Evolutionary conservation across 2,329 filamentous ascomycete species (phyloP), one percentile per base, ranked within the genome.

Genomic region (Aspergillus pseudoterreus): DNA sequence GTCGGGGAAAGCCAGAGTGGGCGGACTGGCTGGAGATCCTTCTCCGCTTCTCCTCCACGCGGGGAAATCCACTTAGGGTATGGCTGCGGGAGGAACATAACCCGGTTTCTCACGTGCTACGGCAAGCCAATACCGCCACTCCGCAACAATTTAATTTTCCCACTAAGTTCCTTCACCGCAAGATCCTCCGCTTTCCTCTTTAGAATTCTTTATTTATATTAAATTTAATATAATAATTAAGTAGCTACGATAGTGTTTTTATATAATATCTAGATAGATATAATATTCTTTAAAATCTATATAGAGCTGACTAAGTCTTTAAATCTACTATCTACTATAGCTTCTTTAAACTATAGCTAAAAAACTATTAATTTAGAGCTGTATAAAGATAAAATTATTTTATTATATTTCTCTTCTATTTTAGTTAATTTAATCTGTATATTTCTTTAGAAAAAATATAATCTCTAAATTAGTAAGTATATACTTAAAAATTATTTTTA

Each of bases 361-460:
- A 12, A 15, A 2, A 4, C 33, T 5, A 47, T 51, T 36, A 11
- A 43, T 35, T 38, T 51, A 72, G 55, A 75, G 75, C 62, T 52
- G 60, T 41, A 75, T 71, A 1, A 68, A 73, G 51, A 71, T 67
- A 1, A 48, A 50, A 1, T 54, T 56, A 9, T 54, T 70, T 0
- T 15, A 19, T 27, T 55, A 3, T 51, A 47, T 15, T 35, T 47
- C 50, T 39, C 49, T 42, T 44, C 51, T n/a, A 10, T 6, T 6
- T n/a, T 35, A 15, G 19, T 42, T 24, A 33, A 33, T 27, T 17
- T 42, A 24, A 49, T 53, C 35, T 22, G 4, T 27, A n/a, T 33
- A 14, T 30, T 14, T 19, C 42, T 53, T 12, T n/a, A 32, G 11
- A 39, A 43, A 21, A 22, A 11, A 30, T 32, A 51, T 21, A 38